A percentile compares a stretch with the other conserved stretches of the same genome.
Conservation (phyloP, 2,329 filamentous ascomycete species). For the Trichophyton simii region DNA sequence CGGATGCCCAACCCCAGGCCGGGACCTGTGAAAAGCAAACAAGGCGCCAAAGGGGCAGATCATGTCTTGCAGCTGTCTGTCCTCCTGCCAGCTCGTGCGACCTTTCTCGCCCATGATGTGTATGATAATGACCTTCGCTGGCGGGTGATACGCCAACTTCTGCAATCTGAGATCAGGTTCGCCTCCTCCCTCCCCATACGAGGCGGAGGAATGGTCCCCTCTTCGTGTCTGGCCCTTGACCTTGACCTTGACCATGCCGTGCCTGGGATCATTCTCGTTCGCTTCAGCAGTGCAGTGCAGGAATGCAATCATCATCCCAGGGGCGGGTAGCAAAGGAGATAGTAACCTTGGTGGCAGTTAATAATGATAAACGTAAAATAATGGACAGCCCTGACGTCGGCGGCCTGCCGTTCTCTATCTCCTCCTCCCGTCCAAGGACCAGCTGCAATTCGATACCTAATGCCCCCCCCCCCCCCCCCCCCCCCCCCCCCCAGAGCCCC, state of each 20-base stretch:
- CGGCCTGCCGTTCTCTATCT: not conserved
- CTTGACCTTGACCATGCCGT: not conserved
- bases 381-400: too few species aligned
- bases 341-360: not conserved
- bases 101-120: not conserved
- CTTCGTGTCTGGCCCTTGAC: not conserved
- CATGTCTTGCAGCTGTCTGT: not conserved
- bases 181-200: too few species aligned
- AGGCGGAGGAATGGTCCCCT: not conserved
- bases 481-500: too few species aligned
- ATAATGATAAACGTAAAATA: too few species aligned
- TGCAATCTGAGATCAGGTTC: too few species aligned
- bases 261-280: not conserved
- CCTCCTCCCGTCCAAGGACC: not conserved
- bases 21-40: not conserved
- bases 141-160: too few species aligned
- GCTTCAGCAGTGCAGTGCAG: not conserved
- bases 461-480: too few species aligned
- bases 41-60: not conserved
- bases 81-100: not conserved
- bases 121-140: too few species aligned
- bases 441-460: not conserved
- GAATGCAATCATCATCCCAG: not conserved
- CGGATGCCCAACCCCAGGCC: not conserved
- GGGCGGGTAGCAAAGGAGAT: conserved; percentile 2